These are phyloP conservation scores for Hemileccinum impolitum DNA, from an alignment of 768 basidiomycete genomes.

Conservation along the genomic window DNA sequence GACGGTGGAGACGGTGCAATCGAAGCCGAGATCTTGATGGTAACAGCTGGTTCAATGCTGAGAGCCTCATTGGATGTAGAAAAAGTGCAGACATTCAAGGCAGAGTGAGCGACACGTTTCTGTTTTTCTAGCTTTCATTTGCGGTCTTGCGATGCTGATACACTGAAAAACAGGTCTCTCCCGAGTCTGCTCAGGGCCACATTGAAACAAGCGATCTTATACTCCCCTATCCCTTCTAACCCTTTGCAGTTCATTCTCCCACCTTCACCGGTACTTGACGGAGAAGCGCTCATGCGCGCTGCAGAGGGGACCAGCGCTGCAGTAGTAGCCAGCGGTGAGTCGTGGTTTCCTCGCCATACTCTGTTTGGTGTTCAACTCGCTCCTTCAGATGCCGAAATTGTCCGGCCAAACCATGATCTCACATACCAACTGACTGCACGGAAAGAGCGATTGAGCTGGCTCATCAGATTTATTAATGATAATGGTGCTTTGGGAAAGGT, in stretches of 20 bases:
- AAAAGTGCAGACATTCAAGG: slow-evolving; percentile 56
- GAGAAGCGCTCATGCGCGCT: slow-evolving; percentile 73
- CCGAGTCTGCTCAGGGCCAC: slow-evolving; percentile 72
- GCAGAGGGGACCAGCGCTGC: slow-evolving; percentile 72
- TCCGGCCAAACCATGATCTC: slow-evolving; percentile 75
- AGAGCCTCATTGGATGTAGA: slow-evolving; percentile 60
- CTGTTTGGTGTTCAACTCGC: not conserved
- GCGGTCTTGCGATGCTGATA: not conserved
- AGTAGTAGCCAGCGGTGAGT: slow-evolving; percentile 68
- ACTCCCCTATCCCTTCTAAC: slow-evolving; percentile 72
- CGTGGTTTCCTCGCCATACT: not conserved
- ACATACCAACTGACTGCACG: slow-evolving; percentile 72
- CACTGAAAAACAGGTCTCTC: slow-evolving; percentile 49
- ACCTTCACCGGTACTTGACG: slow-evolving; percentile 61
- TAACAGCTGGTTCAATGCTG: slow-evolving; percentile 71
- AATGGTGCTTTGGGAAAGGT: slow-evolving; percentile 80
- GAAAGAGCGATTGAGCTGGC: slow-evolving; percentile 72
- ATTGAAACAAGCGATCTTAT: slow-evolving; percentile 81
- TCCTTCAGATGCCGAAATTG: slow-evolving; percentile 56
- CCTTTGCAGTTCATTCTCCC: slow-evolving; percentile 80
- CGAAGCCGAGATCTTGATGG: slow-evolving; percentile 26
- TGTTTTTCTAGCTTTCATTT: not conserved
- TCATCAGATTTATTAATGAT: slow-evolving; percentile 88
- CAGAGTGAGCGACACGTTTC: slow-evolving; percentile 46
- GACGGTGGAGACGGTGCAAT: slow-evolving; percentile 4